A percentile compares a stretch with the other conserved stretches of the same genome.
Evolutionary conservation across 2,329 filamentous ascomycete genomes (phyloP).

Genomic region (Blastomyces silverae): DNA sequence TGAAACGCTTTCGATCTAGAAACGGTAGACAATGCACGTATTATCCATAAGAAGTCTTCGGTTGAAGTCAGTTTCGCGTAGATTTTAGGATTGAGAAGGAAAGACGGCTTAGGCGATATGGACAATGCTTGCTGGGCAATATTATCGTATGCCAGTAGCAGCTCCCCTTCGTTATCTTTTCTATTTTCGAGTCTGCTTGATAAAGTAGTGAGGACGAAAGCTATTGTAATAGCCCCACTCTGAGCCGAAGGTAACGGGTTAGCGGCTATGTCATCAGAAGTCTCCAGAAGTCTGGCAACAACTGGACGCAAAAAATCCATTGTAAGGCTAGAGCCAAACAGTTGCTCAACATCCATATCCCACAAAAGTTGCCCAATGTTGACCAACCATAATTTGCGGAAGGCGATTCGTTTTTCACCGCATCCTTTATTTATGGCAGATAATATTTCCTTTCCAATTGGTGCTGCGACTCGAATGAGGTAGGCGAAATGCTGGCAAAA

Average conservation of each 20-base stretch:
- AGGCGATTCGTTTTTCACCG: slow-evolving; percentile 71
- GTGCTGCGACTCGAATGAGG: slow-evolving; percentile 54
- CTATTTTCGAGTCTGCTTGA: slow-evolving; percentile 50
- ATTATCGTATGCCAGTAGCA: slow-evolving; percentile 35
- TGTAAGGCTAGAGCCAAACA: slow-evolving; percentile 44
- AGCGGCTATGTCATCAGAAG: slow-evolving; percentile 67
- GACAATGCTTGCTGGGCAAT: slow-evolving; percentile 60
- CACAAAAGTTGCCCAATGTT: slow-evolving; percentile 65
- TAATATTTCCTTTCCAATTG: slow-evolving; percentile 58
- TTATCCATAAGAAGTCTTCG: slow-evolving; percentile 73
- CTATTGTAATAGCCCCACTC: slow-evolving; percentile 71
- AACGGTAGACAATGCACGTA: slow-evolving; percentile 60
- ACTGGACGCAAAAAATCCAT: slow-evolving; percentile 45
- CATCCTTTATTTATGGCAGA: slow-evolving; percentile 76
- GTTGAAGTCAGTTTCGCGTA: slow-evolving; percentile 70
- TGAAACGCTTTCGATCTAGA: slow-evolving; percentile 50
- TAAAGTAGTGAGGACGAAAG: slow-evolving; percentile 65
- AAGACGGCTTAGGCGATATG: slow-evolving; percentile 74
- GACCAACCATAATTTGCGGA: slow-evolving; percentile 74
- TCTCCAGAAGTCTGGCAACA: slow-evolving; percentile 50
- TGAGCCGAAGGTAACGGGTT: slow-evolving; percentile 76
- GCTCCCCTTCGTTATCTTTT: slow-evolving; percentile 47
- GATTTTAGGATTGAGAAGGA: slow-evolving; percentile 74
- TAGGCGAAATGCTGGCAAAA: slow-evolving; percentile 60
- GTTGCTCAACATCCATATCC: slow-evolving; percentile 43